Evolutionary conservation across 176 grass and related monocot genomes (phyloP), one percentile per base, ranked within the genome.

Genomic region (Carex scoparia): DNA sequence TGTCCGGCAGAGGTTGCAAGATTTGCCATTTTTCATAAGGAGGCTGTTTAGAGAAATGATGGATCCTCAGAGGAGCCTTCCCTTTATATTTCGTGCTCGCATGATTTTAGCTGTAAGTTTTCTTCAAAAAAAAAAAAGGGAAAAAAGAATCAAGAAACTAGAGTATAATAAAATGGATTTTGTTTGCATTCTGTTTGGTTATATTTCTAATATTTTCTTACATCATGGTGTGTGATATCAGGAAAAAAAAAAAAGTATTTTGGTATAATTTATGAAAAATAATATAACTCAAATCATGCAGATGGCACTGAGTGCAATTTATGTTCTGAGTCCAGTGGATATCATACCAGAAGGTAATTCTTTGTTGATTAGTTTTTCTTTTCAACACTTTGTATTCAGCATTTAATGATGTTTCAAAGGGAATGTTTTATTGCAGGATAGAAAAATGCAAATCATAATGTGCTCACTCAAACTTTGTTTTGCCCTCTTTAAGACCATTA

Each of bases 271-370:
- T 79, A 53, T 53, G 49, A 86, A 44, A 8, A 64, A 33, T 54
- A 90, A 60, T 56, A 81, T 89, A 18, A 69, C 38, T 85, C 78
- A 8, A 23, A 93, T 68, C 76, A 76, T 95, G 86, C 86, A 98
- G 96, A 91, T 95, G 76, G 79, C 60, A 28, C 4, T 95, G 81
- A 94, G 91, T 81, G 88, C 88, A 73, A 86, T 98, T 58, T 95
- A 98, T 69, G 91, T 98, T 68, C 85, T 98, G 81, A 98, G 93
- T 74, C 96, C 96, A 0, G 81, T 98, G 0, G 96, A 98, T 80
- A 90, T 98, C 62, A 87, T 98, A 46, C 96, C 96, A 0, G 93
- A 98, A 87, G 85, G 96, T 98, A 90, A 59, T 12, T 81, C 70
- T 81, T 82, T 70, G 14, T 56, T 48, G 19, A 44, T 57, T 32